Conservation (phyloP, 495 filamentous ascomycete species). For the Talaromyces stipitatus region DNA sequence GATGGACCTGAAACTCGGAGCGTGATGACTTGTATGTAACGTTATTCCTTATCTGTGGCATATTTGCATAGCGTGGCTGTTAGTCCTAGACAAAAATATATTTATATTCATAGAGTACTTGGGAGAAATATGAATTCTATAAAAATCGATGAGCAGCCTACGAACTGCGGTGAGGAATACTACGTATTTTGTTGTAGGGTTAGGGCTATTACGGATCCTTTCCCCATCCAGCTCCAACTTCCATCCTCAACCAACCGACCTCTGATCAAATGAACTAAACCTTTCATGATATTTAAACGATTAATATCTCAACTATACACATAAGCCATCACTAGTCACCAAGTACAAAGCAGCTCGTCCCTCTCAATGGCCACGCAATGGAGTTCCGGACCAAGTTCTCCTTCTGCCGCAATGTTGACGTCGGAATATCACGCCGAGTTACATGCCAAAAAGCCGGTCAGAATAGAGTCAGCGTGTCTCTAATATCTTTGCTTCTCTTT, state of each 20-base stretch:
- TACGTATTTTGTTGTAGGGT: too few species aligned
- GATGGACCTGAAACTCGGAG: not conserved
- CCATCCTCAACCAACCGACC: too few species aligned
- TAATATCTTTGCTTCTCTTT: not conserved
- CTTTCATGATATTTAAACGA: too few species aligned
- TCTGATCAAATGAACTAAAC: too few species aligned
- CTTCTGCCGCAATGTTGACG: slow-evolving; percentile 5
- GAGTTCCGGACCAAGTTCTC: not conserved
- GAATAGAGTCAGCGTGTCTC: not conserved
- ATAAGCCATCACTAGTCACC: too few species aligned
- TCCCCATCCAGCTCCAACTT: too few species aligned
- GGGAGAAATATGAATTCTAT: not conserved
- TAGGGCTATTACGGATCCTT: not conserved
- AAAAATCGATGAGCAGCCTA: not conserved
- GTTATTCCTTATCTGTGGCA: not conserved
- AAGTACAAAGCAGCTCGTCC: not conserved
- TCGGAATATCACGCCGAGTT: not conserved
- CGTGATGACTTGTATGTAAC: not conserved
- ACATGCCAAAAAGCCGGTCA: not conserved
- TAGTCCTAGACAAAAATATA: not conserved
- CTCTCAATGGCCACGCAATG: slow-evolving; percentile 2
- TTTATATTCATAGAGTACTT: not conserved
- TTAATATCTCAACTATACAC: too few species aligned
- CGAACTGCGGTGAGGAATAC: too few species aligned
- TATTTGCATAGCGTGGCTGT: slow-evolving; percentile 7